Evolutionary conservation across 306 rosid genomes (phyloP).

Genomic region (Quercus ilex): DNA sequence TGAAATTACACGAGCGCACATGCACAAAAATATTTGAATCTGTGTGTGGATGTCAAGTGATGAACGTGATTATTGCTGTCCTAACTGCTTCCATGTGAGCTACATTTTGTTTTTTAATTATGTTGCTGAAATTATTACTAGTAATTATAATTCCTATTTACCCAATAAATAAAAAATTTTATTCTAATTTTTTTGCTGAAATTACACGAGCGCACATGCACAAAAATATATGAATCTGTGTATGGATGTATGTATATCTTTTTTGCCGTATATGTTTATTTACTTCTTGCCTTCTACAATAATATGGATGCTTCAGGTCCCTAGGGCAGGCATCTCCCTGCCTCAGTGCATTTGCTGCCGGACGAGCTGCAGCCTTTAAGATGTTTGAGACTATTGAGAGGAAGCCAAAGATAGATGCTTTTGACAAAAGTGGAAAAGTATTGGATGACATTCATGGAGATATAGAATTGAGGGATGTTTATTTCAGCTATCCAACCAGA

Average conservation of each 20-base stretch:
- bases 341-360: slow-evolving; percentile 83
- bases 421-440: slow-evolving; percentile 52
- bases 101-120: background rate
- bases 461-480: slow-evolving; percentile 61
- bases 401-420: slow-evolving; percentile 73
- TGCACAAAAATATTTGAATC: background rate
- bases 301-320: slow-evolving; percentile 44
- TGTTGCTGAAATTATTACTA: background rate
- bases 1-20: background rate
- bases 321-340: slow-evolving; percentile 86
- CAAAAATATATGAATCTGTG: background rate
- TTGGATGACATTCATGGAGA: slow-evolving; percentile 71
- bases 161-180: background rate
- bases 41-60: background rate
- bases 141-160: background rate
- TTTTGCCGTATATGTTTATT: background rate
- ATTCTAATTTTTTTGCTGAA: background rate
- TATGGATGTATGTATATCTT: background rate
- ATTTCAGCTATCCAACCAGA: slow-evolving; percentile 82
- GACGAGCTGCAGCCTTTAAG: slow-evolving; percentile 90
- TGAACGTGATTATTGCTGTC: slow-evolving; percentile 25
- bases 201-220: background rate
- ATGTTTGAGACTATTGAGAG: slow-evolving; percentile 83
- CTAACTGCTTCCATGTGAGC: slow-evolving; percentile 27
- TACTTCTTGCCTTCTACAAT: background rate